Conservation (phyloP, 257 asterid genomes). For the Ophiorrhiza pumila region DNA sequence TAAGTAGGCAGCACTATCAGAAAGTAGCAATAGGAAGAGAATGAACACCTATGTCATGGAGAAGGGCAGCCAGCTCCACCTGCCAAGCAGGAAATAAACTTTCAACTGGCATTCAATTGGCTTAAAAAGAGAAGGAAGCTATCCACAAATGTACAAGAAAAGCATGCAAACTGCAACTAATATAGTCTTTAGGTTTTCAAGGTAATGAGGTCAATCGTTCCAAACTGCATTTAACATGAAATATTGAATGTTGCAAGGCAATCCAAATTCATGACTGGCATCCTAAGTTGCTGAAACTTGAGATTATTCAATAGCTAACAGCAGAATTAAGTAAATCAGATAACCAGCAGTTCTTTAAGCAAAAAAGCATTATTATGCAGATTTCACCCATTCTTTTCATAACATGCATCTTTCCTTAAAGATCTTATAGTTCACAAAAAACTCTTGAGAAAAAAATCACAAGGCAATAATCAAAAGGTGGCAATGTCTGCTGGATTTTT, state of each 20-base stretch:
- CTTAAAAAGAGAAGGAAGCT: background rate
- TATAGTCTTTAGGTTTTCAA: background rate
- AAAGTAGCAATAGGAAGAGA: conserved; percentile 5
- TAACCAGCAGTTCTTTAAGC: background rate
- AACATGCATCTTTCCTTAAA: background rate
- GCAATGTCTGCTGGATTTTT: background rate
- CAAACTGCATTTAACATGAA: background rate
- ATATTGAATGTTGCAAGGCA: background rate
- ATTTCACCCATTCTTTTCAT: background rate
- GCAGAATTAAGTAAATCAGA: background rate
- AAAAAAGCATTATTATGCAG: background rate
- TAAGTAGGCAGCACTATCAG: background rate
- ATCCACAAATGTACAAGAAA: background rate
- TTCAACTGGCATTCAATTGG: background rate
- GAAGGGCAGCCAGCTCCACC: conserved; percentile 98
- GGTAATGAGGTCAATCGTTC: background rate
- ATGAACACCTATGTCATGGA: conserved; percentile 78
- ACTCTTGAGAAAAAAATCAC: background rate
- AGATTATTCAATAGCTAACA: background rate
- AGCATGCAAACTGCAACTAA: no score
- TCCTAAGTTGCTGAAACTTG: no score
- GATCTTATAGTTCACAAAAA: background rate
- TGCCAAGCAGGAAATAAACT: conserved; percentile 27
- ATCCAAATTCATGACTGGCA: background rate
- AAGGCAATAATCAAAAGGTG: background rate